Base-by-base conservation (phyloP, 1,139 yeast genomes). In the Magnusiomyces magnusii region DNA sequence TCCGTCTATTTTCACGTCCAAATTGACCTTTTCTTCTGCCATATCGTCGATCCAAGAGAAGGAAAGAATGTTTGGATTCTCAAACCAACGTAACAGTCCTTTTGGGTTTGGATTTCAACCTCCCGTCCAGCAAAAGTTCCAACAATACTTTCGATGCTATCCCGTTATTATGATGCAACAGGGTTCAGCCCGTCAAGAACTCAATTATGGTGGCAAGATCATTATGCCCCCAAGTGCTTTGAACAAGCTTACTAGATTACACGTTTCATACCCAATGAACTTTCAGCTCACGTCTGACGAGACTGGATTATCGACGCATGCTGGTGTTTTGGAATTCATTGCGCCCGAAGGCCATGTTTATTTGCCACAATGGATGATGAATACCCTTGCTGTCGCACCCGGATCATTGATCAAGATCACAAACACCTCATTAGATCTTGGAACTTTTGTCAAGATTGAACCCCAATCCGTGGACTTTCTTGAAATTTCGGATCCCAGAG, bases 291-390 rank as follows among this genome's bases (percentile, higher is more conserved):
- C 79, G 53, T 87, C 88, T 62, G 95, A 86, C 68, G 85, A 82
- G 54, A 79, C 82, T 23, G 76, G 75, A 23, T 66, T 74, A 47
- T 76, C 72, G 13, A 88, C 97, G 0, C 97, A 91, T 71, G 88
- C 93, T 55, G 99, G 99, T 67, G 99, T 95, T 19, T 76, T 95
- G 65, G 99, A 95, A 74, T 95, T 95, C 71, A 87, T 88, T 39
- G 97, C 99, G 0, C 99, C 93, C 70, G 99, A 95, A 75, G 99
- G 99, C 23, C 79, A 99, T 61, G 95, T 84, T 2, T 95, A 95
- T 70, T 70, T 93, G 53, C 99, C 99, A 0, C 92, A 89, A 67
- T 95, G 99, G 99, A 92, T 93, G 95, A 84, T 93, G 91, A 80
- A 75, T 55, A 87, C 96, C 0, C 74, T 95, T 54, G 77, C 79